phyloP scores from a whole-genome alignment of 306 rosid genomes.

The Citrullus mucosospermus region DNA sequence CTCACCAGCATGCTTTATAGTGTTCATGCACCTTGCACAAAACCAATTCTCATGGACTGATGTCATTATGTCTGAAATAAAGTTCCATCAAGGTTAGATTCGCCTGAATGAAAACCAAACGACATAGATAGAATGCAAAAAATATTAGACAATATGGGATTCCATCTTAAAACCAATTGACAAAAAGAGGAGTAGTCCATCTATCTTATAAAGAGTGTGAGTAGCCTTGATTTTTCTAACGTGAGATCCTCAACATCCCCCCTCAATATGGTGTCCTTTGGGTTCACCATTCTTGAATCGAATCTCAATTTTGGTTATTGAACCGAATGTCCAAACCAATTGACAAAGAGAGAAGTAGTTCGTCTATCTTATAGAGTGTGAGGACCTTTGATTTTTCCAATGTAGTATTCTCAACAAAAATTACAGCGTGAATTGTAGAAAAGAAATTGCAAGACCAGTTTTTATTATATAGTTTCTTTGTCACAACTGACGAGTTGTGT shows the following conservation, averaged over 20 bases:
- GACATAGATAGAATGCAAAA: neutral
- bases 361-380: too few relatives aligned
- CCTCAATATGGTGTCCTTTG: too few relatives aligned
- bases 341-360: too few relatives aligned
- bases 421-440: neutral
- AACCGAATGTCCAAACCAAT: too few relatives aligned
- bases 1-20: conserved; percentile 83
- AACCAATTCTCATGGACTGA: conserved; percentile 88
- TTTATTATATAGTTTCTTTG: neutral
- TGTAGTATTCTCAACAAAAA: neutral
- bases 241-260: too few relatives aligned
- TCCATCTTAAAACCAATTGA: too few relatives aligned
- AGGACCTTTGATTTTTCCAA: too few relatives aligned
- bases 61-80: conserved; percentile 68
- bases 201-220: too few relatives aligned
- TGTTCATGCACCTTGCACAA: conserved; percentile 88
- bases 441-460: neutral
- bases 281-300: too few relatives aligned
- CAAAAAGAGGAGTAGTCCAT: too few relatives aligned
- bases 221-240: too few relatives aligned
- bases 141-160: neutral
- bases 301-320: too few relatives aligned
- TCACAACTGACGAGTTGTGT: neutral
- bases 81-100: conserved; percentile 15
- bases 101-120: neutral